Evolutionary conservation across 805 yeast genomes (phyloP), one percentile per base, ranked within the genome.

Genomic region (Schwanniomyces vanrijiae): DNA sequence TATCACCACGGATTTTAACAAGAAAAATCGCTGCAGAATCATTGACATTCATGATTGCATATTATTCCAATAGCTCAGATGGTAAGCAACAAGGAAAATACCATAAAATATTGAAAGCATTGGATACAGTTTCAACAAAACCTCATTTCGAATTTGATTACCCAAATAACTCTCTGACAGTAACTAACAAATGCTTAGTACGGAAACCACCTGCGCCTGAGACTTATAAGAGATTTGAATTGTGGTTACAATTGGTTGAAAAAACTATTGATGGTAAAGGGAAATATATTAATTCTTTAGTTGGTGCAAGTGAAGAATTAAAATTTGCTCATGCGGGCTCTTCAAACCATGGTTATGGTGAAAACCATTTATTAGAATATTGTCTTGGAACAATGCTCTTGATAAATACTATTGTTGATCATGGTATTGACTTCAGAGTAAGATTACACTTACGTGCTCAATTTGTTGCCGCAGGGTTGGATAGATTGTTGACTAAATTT

Each of bases 301-400:
- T 92, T 7, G 97, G 97, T 1, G 96, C 97, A 0, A 84, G 89
- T 48, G 94, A 86, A 8, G 97, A 92, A 54, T 77, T 82, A 45
- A 83, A 82, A 48, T 64, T 77, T 10, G 66, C 66, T 5, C 62
- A 61, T 49, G 57, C 65, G 5, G 69, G 70, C 4, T 42, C 57
- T 2, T 69, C 74, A 2, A 80, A 82, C 0, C 66, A 66, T 20
- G 71, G 77, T 26, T 75, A 76, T 42, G 77, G 82, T 21, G 92
- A 88, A 58, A 76, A 76, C 45, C 80, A 83, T 46, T 68, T 89
- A 21, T 68, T 78, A 49, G 96, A 90, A 47, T 91, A 88, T 62
- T 77, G 86, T 13, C 66, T 85, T 42, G 75, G 88, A 2, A 83
- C 95, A 0, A 71, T 90, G 72, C 77, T 88, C 34, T 73, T 92